These are phyloP conservation scores for Phytophthora litchii DNA, from an alignment of 352 stramenopile species.

Conservation along the genomic window DNA sequence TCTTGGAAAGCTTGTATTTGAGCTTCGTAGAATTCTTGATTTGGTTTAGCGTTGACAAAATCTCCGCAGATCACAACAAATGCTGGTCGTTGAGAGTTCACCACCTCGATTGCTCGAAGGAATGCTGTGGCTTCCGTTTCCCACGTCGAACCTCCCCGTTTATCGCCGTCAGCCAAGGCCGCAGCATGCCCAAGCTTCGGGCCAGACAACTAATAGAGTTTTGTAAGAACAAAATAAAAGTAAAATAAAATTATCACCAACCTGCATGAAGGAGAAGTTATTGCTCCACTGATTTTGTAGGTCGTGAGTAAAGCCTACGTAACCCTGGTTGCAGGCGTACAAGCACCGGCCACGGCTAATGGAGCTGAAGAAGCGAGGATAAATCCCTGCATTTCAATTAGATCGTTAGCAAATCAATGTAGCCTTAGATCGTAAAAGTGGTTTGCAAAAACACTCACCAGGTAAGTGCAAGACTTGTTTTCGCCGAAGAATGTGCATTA, in stretches of 20 bases:
- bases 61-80: slow-evolving; percentile 78
- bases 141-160: slow-evolving; percentile 53
- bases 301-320: slow-evolving; percentile 67
- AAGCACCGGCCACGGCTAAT: slow-evolving; percentile 55
- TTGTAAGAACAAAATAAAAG: background rate
- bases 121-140: slow-evolving; percentile 49
- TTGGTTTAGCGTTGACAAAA: slow-evolving; percentile 50
- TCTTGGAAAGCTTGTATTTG: slow-evolving; percentile 65
- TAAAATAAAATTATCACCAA: slow-evolving; percentile 19
- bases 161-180: slow-evolving; percentile 39
- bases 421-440: background rate
- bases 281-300: slow-evolving; percentile 82
- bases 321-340: slow-evolving; percentile 60
- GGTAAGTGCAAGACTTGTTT: slow-evolving; percentile 75
- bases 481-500: slow-evolving; percentile 85
- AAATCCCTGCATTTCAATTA: slow-evolving; percentile 48
- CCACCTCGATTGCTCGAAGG: slow-evolving; percentile 40
- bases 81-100: slow-evolving; percentile 59
- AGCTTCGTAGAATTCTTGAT: slow-evolving; percentile 43
- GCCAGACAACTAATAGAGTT: slow-evolving; percentile 50
- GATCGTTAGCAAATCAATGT: slow-evolving; percentile 12
- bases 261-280: slow-evolving; percentile 72
- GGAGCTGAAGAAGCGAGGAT: slow-evolving; percentile 72
- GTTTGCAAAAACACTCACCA: slow-evolving; percentile 25
- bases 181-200: slow-evolving; percentile 47